phyloP scores from a whole-genome alignment of 2,329 filamentous ascomycete genomes.

The Ceratocystis eucalypticola region DNA sequence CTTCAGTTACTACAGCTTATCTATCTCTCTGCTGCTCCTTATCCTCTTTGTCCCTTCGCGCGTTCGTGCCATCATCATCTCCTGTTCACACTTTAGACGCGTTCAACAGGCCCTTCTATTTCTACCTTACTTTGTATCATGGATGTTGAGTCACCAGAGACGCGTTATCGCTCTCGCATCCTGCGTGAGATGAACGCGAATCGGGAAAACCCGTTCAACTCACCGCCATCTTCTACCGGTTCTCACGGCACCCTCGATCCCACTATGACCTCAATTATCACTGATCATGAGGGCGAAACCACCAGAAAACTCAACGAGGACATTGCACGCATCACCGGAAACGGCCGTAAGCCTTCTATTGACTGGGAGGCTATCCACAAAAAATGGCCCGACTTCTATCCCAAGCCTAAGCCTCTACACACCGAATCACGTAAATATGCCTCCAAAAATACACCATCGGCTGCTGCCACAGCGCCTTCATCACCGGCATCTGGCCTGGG shows the following conservation, averaged over 20 bases:
- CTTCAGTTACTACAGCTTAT: background rate
- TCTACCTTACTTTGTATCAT: constrained; percentile 23
- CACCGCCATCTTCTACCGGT: constrained; percentile 44
- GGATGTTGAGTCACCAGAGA: constrained; percentile 30
- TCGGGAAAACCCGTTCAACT: constrained; percentile 44
- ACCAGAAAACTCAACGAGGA: constrained; percentile 39
- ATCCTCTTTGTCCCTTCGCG: background rate
- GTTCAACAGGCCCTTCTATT: too few species aligned
- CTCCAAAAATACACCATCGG: background rate
- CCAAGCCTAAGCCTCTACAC: constrained; percentile 28
- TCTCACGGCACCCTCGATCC: constrained; percentile 44
- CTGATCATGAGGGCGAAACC: constrained; percentile 40
- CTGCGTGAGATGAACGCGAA: constrained; percentile 40
- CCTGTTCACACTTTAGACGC: background rate
- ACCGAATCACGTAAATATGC: constrained; percentile 9
- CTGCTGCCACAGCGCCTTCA: constrained; percentile 12
- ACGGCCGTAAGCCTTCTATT: constrained; percentile 29
- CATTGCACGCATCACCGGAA: constrained; percentile 32
- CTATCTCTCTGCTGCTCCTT: background rate
- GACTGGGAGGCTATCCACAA: constrained; percentile 36
- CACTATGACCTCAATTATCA: constrained; percentile 40
- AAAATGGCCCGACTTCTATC: constrained; percentile 41
- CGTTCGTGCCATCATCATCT: background rate
- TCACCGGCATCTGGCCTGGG: constrained; percentile 3
- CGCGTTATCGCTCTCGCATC: constrained; percentile 35